Conservation (phyloP, 208 protist species). For the Herpetomonas muscarum region DNA sequence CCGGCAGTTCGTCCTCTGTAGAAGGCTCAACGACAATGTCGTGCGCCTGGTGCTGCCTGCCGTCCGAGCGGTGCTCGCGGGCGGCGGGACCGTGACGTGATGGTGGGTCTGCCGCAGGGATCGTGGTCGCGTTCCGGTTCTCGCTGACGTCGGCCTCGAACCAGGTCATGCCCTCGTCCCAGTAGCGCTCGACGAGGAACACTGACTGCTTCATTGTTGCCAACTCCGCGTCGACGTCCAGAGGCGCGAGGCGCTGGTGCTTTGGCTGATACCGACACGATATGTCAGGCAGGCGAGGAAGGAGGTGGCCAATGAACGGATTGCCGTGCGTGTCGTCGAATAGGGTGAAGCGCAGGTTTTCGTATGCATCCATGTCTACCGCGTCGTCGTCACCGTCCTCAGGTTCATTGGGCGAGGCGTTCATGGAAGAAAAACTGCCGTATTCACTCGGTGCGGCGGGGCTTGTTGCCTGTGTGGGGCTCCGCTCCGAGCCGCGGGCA, state of each 20-base stretch:
- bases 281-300: slow-evolving; percentile 37
- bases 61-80: no score
- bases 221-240: slow-evolving; percentile 56
- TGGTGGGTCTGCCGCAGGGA: no score
- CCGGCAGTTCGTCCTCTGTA: no score
- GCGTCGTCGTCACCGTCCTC: slow-evolving; percentile 19
- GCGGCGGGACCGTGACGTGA: no score
- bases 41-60: no score
- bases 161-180: slow-evolving; percentile 59
- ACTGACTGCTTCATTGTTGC: slow-evolving; percentile 33
- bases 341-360: slow-evolving; percentile 21
- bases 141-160: slow-evolving; percentile 23
- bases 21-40: no score
- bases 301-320: slow-evolving; percentile 40
- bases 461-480: neutral
- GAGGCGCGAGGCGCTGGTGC: slow-evolving; percentile 58
- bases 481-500: neutral
- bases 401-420: neutral
- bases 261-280: slow-evolving; percentile 63
- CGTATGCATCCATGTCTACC: slow-evolving; percentile 34
- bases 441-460: neutral
- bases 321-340: slow-evolving; percentile 22
- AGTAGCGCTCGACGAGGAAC: slow-evolving; percentile 77
- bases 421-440: neutral
- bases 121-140: no score